Percentiles rank a stretch among this genome's conserved stretches.
Evolutionary conservation across 2,329 filamentous ascomycete genomes (phyloP).

Genomic region (Xylariales sp.): DNA sequence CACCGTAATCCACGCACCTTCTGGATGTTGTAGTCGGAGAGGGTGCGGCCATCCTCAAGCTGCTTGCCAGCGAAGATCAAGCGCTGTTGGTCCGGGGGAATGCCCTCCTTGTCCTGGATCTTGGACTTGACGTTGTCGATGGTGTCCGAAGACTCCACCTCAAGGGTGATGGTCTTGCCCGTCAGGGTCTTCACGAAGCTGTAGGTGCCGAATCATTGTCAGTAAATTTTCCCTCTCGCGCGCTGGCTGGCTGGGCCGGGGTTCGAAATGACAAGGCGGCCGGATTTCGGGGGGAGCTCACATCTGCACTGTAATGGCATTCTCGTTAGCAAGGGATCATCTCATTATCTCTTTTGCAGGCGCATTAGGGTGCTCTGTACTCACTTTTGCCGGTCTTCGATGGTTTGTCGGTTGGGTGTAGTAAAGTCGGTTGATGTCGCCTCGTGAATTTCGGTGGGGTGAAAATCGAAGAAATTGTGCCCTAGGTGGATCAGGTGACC

Average conservation of each 20-base stretch:
- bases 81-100: constrained; percentile 96
- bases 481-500: constrained; percentile 8
- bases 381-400: constrained; percentile 56
- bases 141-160: constrained; percentile 98
- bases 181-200: constrained; percentile 99
- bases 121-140: constrained; percentile 99
- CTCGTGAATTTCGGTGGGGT: constrained; percentile 34
- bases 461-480: constrained; percentile 18
- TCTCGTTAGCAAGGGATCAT: constrained; percentile 40
- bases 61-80: constrained; percentile 99
- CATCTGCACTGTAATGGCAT: constrained; percentile 73
- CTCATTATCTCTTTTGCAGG: too few species aligned
- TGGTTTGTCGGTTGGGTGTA: constrained; percentile 34
- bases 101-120: constrained; percentile 99
- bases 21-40: constrained; percentile 99
- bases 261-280: constrained; percentile 23
- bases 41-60: constrained; percentile 95
- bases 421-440: constrained; percentile 35
- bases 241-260: constrained; percentile 16
- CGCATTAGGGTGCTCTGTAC: constrained; percentile 26
- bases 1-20: constrained; percentile 69
- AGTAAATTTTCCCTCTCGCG: constrained; percentile 10
- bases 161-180: constrained; percentile 99
- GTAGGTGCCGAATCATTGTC: constrained; percentile 24
- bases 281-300: constrained; percentile 44